These are phyloP conservation scores for Acacia concinna DNA, from an alignment of 331 rosid species.

Conservation along the genomic window DNA sequence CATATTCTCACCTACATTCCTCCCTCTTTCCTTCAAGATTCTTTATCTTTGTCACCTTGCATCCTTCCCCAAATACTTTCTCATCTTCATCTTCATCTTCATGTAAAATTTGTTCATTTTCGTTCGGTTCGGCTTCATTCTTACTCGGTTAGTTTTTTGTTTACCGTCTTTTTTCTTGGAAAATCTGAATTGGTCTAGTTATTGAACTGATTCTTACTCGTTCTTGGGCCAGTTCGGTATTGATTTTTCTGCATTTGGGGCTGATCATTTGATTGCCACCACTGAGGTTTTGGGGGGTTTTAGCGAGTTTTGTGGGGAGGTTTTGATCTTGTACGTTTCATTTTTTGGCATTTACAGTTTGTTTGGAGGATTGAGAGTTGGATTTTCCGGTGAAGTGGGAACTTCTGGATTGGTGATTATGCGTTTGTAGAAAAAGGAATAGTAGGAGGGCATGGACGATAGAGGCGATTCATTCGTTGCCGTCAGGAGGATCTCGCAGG, in stretches of 20 bases:
- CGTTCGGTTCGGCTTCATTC: neutral
- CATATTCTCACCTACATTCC: conserved; percentile 25
- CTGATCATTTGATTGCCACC: neutral
- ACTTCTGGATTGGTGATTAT: conserved; percentile 27
- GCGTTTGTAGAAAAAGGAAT: conserved; percentile 22
- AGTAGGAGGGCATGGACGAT: conserved; percentile 48
- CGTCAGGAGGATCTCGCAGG: conserved; percentile 73
- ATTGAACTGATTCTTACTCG: conserved; percentile 5
- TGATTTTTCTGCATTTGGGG: neutral
- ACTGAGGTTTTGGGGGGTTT: neutral
- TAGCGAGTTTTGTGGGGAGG: neutral
- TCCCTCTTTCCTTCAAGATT: conserved; percentile 31
- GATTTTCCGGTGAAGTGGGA: conserved; percentile 15
- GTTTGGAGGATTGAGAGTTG: conserved; percentile 19
- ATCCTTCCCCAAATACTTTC: neutral
- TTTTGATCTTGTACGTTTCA: neutral
- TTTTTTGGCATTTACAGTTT: neutral
- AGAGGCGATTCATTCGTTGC: conserved; percentile 83
- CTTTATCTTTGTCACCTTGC: neutral
- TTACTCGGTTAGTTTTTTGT: neutral
- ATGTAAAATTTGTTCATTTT: neutral
- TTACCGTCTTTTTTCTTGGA: neutral
- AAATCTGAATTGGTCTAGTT: neutral
- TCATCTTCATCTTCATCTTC: neutral
- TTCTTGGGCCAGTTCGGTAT: neutral